Conservation (phyloP, 169 alveolate genomes). For the Miamiensis avidus region DNA sequence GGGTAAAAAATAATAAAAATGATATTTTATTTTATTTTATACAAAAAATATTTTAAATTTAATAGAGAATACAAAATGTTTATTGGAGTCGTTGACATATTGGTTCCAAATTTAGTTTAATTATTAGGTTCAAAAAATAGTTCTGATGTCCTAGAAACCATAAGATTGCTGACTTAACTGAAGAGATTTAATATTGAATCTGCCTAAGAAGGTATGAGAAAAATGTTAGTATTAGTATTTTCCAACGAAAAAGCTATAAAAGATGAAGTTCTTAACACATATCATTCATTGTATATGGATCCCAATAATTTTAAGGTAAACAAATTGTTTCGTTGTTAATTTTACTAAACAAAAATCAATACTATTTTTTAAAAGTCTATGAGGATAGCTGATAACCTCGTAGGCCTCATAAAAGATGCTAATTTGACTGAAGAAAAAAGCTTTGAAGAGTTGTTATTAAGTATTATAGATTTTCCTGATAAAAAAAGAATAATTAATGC, state of each 20-base stretch:
- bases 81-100: background rate
- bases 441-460: slow-evolving; percentile 12
- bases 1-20: background rate
- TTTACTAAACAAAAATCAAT: no score
- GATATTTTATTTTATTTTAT: no score
- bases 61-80: slow-evolving; percentile 3
- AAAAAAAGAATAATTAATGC: background rate
- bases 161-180: slow-evolving; percentile 55
- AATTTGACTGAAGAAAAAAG: slow-evolving; percentile 14
- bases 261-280: slow-evolving; percentile 60
- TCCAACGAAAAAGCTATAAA: slow-evolving; percentile 52
- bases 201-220: slow-evolving; percentile 65
- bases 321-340: no score
- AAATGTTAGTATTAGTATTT: slow-evolving; percentile 63
- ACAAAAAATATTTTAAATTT: no score
- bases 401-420: slow-evolving; percentile 1
- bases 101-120: slow-evolving; percentile 45
- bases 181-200: slow-evolving; percentile 54
- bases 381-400: slow-evolving; percentile 6
- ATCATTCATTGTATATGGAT: slow-evolving; percentile 56
- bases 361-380: background rate
- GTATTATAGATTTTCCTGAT: background rate
- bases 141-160: slow-evolving; percentile 65
- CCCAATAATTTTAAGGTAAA: slow-evolving; percentile 25
- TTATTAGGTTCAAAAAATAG: slow-evolving; percentile 60